These are phyloP conservation scores for Fusarium scirpi DNA, from an alignment of 2,329 filamentous ascomycete genomes.

Conservation along the genomic window DNA sequence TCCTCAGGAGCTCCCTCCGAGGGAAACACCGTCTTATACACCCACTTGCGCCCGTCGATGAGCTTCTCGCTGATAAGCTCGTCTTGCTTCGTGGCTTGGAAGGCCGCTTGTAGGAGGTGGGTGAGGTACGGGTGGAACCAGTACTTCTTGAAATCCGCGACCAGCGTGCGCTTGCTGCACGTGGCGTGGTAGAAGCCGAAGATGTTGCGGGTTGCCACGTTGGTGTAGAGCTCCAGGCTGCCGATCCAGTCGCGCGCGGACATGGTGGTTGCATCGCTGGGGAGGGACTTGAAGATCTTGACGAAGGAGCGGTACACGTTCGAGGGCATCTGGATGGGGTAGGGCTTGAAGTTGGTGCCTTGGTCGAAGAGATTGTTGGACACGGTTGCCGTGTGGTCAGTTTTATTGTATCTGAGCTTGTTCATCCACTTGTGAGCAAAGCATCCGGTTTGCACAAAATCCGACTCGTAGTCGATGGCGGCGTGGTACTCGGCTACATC, in stretches of 20 bases:
- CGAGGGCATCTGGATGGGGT: slow-evolving; percentile 28
- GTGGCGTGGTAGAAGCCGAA: slow-evolving; percentile 56
- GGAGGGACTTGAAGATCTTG: slow-evolving; percentile 21
- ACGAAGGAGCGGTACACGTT: slow-evolving; percentile 25
- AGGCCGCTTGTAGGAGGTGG: slow-evolving; percentile 48
- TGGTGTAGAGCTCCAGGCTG: slow-evolving; percentile 23
- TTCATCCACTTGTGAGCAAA: slow-evolving; percentile 31
- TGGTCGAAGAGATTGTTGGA: slow-evolving; percentile 23
- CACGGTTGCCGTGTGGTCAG: slow-evolving; percentile 22
- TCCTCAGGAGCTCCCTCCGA: slow-evolving; percentile 8
- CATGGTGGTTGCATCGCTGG: slow-evolving; percentile 5
- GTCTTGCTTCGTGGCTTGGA: slow-evolving; percentile 41
- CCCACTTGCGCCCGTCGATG: slow-evolving; percentile 51
- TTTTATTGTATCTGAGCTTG: slow-evolving; percentile 30
- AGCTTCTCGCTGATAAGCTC: slow-evolving; percentile 44
- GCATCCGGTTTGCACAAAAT: slow-evolving; percentile 33
- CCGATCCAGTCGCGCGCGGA: slow-evolving; percentile 32
- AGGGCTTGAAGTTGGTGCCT: slow-evolving; percentile 23
- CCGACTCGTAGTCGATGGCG: slow-evolving; percentile 35
- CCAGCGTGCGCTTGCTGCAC: slow-evolving; percentile 51
- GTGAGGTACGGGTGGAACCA: slow-evolving; percentile 55
- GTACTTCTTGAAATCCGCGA: slow-evolving; percentile 50
- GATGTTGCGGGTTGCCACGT: slow-evolving; percentile 51
- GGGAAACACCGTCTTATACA: slow-evolving; percentile 32
- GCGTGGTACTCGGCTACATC: slow-evolving; percentile 34